Evolutionary conservation across 169 alveolate genomes (phyloP).

Genomic region (Plasmodium malariae): DNA sequence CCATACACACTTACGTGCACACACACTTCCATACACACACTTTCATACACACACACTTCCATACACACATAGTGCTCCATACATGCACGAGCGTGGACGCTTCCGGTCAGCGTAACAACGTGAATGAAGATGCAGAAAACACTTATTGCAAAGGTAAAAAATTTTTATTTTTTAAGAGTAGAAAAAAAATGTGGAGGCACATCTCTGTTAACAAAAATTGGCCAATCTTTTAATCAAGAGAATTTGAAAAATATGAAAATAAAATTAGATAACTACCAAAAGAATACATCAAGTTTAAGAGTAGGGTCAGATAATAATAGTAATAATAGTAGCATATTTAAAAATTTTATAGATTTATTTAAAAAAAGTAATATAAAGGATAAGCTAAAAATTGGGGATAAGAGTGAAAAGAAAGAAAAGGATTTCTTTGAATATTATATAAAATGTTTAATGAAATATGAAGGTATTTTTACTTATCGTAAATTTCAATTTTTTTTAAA

Average conservation of each 20-base stretch:
- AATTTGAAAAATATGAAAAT: slow-evolving; percentile 47
- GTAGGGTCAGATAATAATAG: not conserved
- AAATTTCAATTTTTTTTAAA: slow-evolving; percentile 53
- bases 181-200: slow-evolving; percentile 57
- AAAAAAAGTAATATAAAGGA: slow-evolving; percentile 26
- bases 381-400: slow-evolving; percentile 18
- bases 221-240: slow-evolving; percentile 68
- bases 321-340: slow-evolving; percentile 11
- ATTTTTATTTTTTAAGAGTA: slow-evolving; percentile 3
- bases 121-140: not conserved
- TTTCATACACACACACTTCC: no score
- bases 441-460: slow-evolving; percentile 77
- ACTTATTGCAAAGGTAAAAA: slow-evolving; percentile 17
- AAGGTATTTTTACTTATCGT: slow-evolving; percentile 54
- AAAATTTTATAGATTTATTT: slow-evolving; percentile 65
- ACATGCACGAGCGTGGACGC: no score
- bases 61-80: no score
- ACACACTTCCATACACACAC: no score
- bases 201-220: slow-evolving; percentile 47
- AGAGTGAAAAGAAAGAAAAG: slow-evolving; percentile 52
- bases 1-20: no score
- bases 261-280: slow-evolving; percentile 19
- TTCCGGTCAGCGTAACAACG: no score
- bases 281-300: not conserved
- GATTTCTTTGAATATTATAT: slow-evolving; percentile 46